Base-by-base conservation (phyloP, 2,329 filamentous ascomycete species). In the Capronia epimyces region DNA sequence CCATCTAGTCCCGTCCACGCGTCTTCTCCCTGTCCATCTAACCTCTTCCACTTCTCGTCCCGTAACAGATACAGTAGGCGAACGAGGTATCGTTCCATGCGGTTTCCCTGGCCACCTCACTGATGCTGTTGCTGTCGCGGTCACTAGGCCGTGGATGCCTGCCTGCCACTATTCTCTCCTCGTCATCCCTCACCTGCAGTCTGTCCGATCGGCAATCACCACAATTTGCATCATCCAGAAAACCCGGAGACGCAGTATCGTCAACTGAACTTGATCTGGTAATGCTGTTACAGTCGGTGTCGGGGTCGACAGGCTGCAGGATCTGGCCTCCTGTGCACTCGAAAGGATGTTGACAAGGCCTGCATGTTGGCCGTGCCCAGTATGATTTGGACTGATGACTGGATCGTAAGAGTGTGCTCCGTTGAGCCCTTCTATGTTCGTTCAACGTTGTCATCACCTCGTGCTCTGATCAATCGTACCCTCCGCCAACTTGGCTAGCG, bases 401-500 rank as follows among this genome's bases (percentile, higher is more conserved):
- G 47, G 40, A 48, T 45, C 42, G 48, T 46, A 50, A 27, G 42
- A 21, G 43, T 16, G 32, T 44, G 47, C 47, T 51, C 45, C 22
- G 25, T 32, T 51, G 46, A 49, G 31, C 49, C 46, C 44, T 45
- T 37, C 20, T 42, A 43, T 54, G 18, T 32, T 25, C 27, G n/a
- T 46, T 21, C 12, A 29, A 46, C 20, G 7, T 42, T 25, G 27
- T 54, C 51, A 21, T 43, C 34, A 13, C 10, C 8, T 31, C 27
- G n/a, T 43, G 24, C 22, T 34, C 16, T 25, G 32, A 70, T 81
- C 77, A 81, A 66, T 82, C 79, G 63, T 81, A 81, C 61, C 74
- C 77, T 36, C 77, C 77, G 49, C 88, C 89, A 60, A 96, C 83
- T 70, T 97, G 93, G 73, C 89, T 96, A 55, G 91, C 90, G 72